Evolutionary conservation across 495 filamentous ascomycete species (phyloP), one percentile per base, ranked within the genome.

Genomic region (Aspergillus heteromorphus): DNA sequence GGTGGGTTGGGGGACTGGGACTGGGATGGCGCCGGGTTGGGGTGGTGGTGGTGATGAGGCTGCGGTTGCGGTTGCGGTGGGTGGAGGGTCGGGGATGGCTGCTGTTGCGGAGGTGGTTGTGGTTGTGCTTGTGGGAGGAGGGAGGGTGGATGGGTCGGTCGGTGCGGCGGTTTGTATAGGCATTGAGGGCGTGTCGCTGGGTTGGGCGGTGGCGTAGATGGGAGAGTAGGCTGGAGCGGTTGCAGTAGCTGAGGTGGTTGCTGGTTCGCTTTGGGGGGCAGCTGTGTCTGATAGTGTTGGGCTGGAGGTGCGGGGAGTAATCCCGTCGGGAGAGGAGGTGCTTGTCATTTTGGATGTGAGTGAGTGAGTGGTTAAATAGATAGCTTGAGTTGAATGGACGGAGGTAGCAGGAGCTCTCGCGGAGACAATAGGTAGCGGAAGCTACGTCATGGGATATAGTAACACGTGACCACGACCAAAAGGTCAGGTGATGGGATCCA

Each of bases 1-100:
- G 43, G 41, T 29, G 42, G 21, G 42, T 40, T 45, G 40, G 20
- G 16, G 6, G 20, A 21, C 36, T 62, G 53, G 38, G 34, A 52
- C 14, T 51, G 84, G 79, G 4, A 71, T 61, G 4, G 79, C 73
- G 52, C 81, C 84, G 21, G 84, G 84, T 57, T 87, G 85, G 1
- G 86, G 85, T 42, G 80, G 70, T 23, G 84, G 78, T 11, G 82
- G 81, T 40, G 50, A 31, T 57, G 51, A 4, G 55, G 18, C 41
- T 41, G 40, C 7, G 49, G 20, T 38, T 48, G 48, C 49, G 40
- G 51, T 42, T 2, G 30, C 14, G 9, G 30, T 38, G 6, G 34
- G 34, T 4, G 11, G 4, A n/a, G 34, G 34, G 13, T 14, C 11
- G 25, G 53, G 58, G 47, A 64, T 27, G 16, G 57, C 63, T 20